Evolutionary conservation across 75 land plant genomes (phyloP).

Genomic region (Isoetes taiwanensis): DNA sequence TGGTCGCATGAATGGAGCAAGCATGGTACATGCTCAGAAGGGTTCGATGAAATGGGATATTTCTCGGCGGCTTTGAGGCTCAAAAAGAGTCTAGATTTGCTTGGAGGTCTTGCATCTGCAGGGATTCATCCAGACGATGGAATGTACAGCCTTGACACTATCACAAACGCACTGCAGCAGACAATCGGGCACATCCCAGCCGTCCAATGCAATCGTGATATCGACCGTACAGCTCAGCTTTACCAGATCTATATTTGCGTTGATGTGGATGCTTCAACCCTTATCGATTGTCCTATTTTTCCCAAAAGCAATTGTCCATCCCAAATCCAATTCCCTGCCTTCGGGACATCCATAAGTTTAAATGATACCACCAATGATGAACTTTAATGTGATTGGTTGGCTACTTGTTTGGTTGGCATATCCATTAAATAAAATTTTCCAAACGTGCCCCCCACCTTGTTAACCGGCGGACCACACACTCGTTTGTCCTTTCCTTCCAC

Average conservation of each 20-base stretch:
- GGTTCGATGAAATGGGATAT: conserved; percentile 41
- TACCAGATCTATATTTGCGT: conserved; percentile 75
- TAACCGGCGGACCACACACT: no score
- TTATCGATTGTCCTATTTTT: conserved; percentile 53
- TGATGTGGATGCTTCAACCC: conserved; percentile 37
- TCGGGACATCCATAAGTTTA: no score
- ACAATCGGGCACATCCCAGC: conserved; percentile 36
- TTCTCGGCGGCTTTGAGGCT: conserved; percentile 40
- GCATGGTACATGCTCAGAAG: conserved; percentile 74
- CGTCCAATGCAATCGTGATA: conserved; percentile 60
- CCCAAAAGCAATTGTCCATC: conserved; percentile 24
- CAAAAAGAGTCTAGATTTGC: conserved; percentile 25
- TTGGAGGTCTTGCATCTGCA: conserved; percentile 25
- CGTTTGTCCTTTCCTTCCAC: no score
- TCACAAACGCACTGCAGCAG: conserved; percentile 28
- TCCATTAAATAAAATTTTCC: no score
- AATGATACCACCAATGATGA: no score
- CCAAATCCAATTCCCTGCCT: conserved; percentile 34
- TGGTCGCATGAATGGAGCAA: conserved; percentile 84
- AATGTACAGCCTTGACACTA: conserved; percentile 24
- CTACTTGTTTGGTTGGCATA: no score
- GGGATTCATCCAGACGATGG: conserved; percentile 16
- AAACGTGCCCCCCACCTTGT: no score
- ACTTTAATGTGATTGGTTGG: no score
- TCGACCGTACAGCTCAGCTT: conserved; percentile 38